Evolutionary conservation across 2,329 filamentous ascomycete species (phyloP).

Genomic region (Ophiostoma ips): DNA sequence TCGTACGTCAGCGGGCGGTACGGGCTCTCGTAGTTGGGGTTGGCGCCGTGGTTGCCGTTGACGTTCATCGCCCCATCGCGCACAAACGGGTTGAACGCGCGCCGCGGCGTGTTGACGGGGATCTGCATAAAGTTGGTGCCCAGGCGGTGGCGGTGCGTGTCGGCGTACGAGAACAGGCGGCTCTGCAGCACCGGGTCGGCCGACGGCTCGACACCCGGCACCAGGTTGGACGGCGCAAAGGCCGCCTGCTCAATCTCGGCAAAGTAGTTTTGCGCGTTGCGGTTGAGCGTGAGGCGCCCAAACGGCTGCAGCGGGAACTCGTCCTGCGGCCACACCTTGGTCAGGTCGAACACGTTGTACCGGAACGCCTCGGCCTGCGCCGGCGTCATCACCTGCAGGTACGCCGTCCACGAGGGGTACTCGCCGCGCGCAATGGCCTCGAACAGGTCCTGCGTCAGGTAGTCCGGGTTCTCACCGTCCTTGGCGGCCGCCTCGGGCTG

Average conservation of each 20-base stretch:
- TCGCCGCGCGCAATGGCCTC: constrained; percentile 48
- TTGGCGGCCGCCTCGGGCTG: constrained; percentile 41
- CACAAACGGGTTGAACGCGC: constrained; percentile 53
- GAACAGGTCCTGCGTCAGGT: constrained; percentile 49
- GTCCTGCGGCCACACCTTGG: constrained; percentile 53
- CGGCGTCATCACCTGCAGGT: constrained; percentile 48
- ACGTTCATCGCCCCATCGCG: constrained; percentile 58
- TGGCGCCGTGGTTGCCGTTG: constrained; percentile 48
- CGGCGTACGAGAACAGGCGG: constrained; percentile 46
- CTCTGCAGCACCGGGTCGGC: constrained; percentile 50
- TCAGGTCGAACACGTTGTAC: constrained; percentile 55
- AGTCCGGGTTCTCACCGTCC: constrained; percentile 45
- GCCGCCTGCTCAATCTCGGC: constrained; percentile 54
- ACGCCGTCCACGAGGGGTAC: constrained; percentile 48
- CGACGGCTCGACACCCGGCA: constrained; percentile 48
- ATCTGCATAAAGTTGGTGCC: constrained; percentile 52
- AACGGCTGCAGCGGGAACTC: constrained; percentile 47
- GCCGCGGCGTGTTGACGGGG: constrained; percentile 43
- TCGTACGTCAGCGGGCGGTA: constrained; percentile 31
- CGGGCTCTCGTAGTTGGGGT: constrained; percentile 43
- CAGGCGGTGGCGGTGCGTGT: constrained; percentile 49
- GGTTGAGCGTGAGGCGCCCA: constrained; percentile 49
- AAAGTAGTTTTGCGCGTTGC: constrained; percentile 54
- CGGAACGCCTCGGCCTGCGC: constrained; percentile 46
- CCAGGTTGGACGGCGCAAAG: constrained; percentile 50